These are phyloP conservation scores for Plasmodium fragile DNA, from an alignment of 169 alveolate species.

Conservation along the genomic window DNA sequence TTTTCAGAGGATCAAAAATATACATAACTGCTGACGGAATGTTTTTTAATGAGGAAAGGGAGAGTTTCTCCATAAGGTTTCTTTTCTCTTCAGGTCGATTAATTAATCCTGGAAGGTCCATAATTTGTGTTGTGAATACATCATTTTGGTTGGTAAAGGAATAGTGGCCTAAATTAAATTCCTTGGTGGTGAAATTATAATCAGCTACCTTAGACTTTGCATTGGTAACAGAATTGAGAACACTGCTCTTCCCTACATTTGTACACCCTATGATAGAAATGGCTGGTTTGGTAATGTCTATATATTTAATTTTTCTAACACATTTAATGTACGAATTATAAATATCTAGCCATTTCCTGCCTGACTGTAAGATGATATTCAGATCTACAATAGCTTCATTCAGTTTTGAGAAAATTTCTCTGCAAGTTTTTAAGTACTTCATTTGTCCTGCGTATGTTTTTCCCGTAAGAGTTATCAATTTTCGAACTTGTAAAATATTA, in stretches of 20 bases:
- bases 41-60: conserved; percentile 60
- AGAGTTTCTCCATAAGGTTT: conserved; percentile 61
- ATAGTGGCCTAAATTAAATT: conserved; percentile 72
- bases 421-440: conserved; percentile 67
- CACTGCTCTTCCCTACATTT: conserved; percentile 70
- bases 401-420: conserved; percentile 43
- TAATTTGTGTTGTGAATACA: conserved; percentile 58
- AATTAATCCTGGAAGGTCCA: conserved; percentile 72
- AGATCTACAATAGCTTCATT: conserved; percentile 70
- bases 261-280: conserved; percentile 71
- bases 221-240: conserved; percentile 64
- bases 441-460: conserved; percentile 71
- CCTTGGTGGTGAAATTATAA: conserved; percentile 69
- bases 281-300: conserved; percentile 59
- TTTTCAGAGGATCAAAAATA: conserved; percentile 68
- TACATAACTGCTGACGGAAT: conserved; percentile 67
- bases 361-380: conserved; percentile 59
- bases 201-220: conserved; percentile 52
- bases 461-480: conserved; percentile 62
- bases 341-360: conserved; percentile 64
- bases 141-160: conserved; percentile 55
- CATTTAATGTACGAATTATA: conserved; percentile 51
- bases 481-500: conserved; percentile 39
- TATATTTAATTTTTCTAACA: conserved; percentile 67
- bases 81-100: conserved; percentile 73